Evolutionary conservation across 129 eudicot genomes (phyloP), one percentile per base, ranked within the genome.

Genomic region (Tanacetum coccineum): DNA sequence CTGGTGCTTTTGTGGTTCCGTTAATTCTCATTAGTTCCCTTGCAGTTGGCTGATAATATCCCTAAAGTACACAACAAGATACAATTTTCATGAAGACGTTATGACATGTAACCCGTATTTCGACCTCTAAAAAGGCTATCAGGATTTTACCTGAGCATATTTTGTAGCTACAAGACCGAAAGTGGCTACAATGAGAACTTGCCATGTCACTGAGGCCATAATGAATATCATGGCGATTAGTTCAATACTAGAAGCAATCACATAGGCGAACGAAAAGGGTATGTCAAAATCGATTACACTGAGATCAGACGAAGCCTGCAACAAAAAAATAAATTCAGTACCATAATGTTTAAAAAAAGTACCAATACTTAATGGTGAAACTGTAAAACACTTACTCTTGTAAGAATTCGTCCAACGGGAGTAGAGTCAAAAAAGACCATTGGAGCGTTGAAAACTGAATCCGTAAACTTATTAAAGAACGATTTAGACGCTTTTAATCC

Each of bases 151-250:
- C 91, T 90, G 95, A 54, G 75, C 54, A 42, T 82, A 87, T 76
- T 76, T 82, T 26, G 87, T 26, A 25, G 87, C 86, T 13, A 82
- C 76, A 0, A 81, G 66, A 66, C 87, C 81, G 6, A 84, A 68
- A 45, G 76, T 62, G 63, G 83, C 97, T 51, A 90, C 88, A 45
- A 90, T 67, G 70, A 90, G 85, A 72, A 90, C 97, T 67, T 79
- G 91, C 97, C 97, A 90, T 20, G 97, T 90, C n/a, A 87, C 91
- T 3, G 87, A 84, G 58, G 89, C 91, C 95, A 90, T 84, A 20
- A 90, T 79, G 48, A 17, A 51, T 42, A 87, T 79, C 48, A 59
- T 84, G 61, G 67, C 74, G 12, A 84, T 11, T 12, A 81, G 19
- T 69, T 87, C 95, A 17, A 67, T 51, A 11, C 39, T 69, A 62